Evolutionary conservation across 352 stramenopile genomes (phyloP).

Genomic region (Phytophthora multivora): DNA sequence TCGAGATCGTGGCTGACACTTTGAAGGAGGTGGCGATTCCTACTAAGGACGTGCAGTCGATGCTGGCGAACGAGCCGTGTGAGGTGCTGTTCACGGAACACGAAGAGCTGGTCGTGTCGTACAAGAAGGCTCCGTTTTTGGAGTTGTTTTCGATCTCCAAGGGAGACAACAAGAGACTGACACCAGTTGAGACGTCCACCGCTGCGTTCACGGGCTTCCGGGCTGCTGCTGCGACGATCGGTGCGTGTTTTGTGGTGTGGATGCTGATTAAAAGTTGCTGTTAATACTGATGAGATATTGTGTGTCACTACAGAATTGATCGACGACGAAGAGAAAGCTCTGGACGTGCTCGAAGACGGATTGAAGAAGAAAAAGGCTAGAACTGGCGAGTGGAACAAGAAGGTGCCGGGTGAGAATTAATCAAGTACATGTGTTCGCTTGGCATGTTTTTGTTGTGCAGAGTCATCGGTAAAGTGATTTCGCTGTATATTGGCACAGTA

Average conservation of each 20-base stretch:
- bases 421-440: constrained; percentile 20
- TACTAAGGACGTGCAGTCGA: constrained; percentile 32
- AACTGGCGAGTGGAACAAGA: constrained; percentile 53
- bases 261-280: constrained; percentile 5
- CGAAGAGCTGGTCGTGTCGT: constrained; percentile 57
- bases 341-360: constrained; percentile 67
- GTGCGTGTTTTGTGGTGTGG: constrained; percentile 32
- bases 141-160: constrained; percentile 53
- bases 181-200: constrained; percentile 19
- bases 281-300: constrained; percentile 2
- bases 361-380: constrained; percentile 87
- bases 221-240: constrained; percentile 51
- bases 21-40: constrained; percentile 36
- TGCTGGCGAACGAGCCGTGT: constrained; percentile 52
- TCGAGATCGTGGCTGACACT: constrained; percentile 46
- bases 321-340: constrained; percentile 47
- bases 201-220: constrained; percentile 50
- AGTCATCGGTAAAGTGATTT: too few species aligned
- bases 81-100: constrained; percentile 55
- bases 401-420: constrained; percentile 30
- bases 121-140: constrained; percentile 68
- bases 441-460: background rate
- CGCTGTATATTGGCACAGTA: background rate
- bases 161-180: constrained; percentile 28
- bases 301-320: constrained; percentile 44